A percentile compares a stretch with the other conserved stretches of the same genome.
Conservation (phyloP, 169 alveolate species). For the Plasmodium berghei region DNA sequence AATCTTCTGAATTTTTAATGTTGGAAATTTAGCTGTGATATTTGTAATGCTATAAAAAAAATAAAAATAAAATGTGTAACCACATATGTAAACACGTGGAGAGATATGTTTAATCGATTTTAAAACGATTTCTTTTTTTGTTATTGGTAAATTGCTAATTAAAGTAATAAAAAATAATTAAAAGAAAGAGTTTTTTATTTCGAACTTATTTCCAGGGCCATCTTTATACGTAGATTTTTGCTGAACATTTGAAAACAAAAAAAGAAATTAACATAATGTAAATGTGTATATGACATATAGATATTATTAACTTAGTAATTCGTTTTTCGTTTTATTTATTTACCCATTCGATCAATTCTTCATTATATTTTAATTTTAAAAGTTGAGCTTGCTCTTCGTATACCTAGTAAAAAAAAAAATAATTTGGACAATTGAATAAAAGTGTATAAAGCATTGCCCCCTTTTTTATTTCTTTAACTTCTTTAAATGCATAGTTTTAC, state of each 20-base stretch:
- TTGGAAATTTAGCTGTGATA: constrained; percentile 34
- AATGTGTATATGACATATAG: neutral
- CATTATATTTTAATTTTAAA: constrained; percentile 54
- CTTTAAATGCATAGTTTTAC: neutral
- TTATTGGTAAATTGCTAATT: too few species aligned
- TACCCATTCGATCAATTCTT: constrained; percentile 75
- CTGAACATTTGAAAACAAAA: constrained; percentile 12
- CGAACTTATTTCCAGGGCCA: constrained; percentile 12
- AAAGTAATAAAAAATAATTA: neutral
- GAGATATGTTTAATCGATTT: too few species aligned
- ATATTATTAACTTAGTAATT: neutral
- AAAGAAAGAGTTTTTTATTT: constrained; percentile 7
- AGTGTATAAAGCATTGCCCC: neutral
- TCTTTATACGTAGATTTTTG: constrained; percentile 23
- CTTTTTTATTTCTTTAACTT: neutral
- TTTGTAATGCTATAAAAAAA: constrained; percentile 13
- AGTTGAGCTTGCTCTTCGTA: constrained; percentile 70
- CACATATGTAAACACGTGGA: too few species aligned
- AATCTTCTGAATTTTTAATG: constrained; percentile 51
- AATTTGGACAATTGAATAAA: neutral
- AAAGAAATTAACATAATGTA: neutral
- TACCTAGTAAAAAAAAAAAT: constrained; percentile 4
- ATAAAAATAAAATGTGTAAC: too few species aligned
- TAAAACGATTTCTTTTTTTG: too few species aligned
- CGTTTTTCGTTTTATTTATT: neutral